A percentile compares a stretch with the other conserved stretches of the same genome.
phyloP scores from a whole-genome alignment of 176 grass and related monocot species.

The Triticum turgidum region DNA sequence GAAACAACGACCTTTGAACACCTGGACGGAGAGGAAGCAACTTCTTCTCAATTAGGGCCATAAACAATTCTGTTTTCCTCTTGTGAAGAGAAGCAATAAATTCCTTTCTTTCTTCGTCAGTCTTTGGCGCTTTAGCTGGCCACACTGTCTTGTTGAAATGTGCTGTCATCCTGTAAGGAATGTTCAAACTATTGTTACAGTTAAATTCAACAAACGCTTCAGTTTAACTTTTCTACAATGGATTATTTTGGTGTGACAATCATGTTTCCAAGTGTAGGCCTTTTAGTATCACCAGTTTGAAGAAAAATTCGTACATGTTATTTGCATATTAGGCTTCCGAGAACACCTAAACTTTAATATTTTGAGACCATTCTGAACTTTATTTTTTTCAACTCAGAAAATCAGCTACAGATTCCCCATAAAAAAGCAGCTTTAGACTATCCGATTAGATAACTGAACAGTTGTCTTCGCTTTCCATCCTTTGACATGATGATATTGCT shows the following conservation, averaged over 20 bases:
- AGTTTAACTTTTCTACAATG: neutral
- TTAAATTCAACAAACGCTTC: neutral
- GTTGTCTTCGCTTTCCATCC: neutral
- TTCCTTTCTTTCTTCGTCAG: constrained; percentile 75
- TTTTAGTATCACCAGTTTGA: neutral
- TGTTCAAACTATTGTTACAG: neutral
- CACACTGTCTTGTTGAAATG: constrained; percentile 91
- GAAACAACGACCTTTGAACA: constrained; percentile 78
- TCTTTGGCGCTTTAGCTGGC: constrained; percentile 75
- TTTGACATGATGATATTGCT: neutral
- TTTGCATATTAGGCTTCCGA: neutral
- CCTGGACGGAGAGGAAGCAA: constrained; percentile 94
- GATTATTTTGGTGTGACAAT: neutral
- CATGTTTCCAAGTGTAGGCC: neutral
- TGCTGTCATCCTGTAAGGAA: constrained; percentile 78
- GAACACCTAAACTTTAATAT: neutral
- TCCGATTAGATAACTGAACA: neutral
- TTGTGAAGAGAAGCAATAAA: constrained; percentile 95
- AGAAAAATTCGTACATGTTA: neutral
- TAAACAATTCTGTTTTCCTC: constrained; percentile 94
- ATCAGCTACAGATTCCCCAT: neutral
- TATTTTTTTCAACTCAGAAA: neutral
- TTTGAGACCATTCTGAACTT: neutral
- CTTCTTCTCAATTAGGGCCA: constrained; percentile 93
- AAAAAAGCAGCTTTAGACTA: neutral